Evolutionary conservation across 2,329 filamentous ascomycete species (phyloP).

Genomic region (Paecilomyces dactylethromorphus): DNA sequence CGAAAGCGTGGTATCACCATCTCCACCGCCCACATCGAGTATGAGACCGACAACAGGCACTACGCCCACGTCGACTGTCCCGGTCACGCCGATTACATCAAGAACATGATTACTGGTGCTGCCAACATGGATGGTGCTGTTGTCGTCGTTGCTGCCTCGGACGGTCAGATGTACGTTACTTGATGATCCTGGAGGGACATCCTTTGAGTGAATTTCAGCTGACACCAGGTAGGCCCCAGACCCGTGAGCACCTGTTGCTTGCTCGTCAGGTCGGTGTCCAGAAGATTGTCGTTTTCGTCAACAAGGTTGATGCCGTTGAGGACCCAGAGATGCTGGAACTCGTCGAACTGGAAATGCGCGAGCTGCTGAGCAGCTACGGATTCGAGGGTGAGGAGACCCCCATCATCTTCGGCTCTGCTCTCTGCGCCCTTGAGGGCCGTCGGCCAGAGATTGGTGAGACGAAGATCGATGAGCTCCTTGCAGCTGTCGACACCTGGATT

Average conservation of each 20-base stretch:
- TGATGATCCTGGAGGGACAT: neutral
- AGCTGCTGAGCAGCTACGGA: constrained; percentile 84
- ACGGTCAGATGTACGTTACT: constrained; percentile 77
- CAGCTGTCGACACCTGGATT: constrained; percentile 91
- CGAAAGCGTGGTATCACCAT: constrained; percentile 99
- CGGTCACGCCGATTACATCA: constrained; percentile 99
- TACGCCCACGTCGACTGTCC: constrained; percentile 99
- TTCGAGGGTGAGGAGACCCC: constrained; percentile 98
- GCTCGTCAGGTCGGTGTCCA: constrained; percentile 98
- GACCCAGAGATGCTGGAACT: constrained; percentile 99
- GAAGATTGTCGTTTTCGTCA: constrained; percentile 97
- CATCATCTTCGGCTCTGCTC: constrained; percentile 92
- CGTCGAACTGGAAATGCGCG: constrained; percentile 99
- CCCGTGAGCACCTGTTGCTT: constrained; percentile 93
- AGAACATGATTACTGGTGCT: constrained; percentile 99
- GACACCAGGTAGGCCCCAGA: constrained; percentile 66
- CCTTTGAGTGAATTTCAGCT: constrained; percentile 5
- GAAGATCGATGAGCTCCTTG: constrained; percentile 88
- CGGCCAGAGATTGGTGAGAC: constrained; percentile 76
- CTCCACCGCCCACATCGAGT: constrained; percentile 97
- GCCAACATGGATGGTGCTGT: constrained; percentile 99
- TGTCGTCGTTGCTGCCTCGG: constrained; percentile 95
- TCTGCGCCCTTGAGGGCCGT: constrained; percentile 85
- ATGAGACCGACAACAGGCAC: constrained; percentile 86
- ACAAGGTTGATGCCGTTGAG: constrained; percentile 97